Evolutionary conservation across 495 filamentous ascomycete species (phyloP).

Genomic region (Chaetomium cochliodes): DNA sequence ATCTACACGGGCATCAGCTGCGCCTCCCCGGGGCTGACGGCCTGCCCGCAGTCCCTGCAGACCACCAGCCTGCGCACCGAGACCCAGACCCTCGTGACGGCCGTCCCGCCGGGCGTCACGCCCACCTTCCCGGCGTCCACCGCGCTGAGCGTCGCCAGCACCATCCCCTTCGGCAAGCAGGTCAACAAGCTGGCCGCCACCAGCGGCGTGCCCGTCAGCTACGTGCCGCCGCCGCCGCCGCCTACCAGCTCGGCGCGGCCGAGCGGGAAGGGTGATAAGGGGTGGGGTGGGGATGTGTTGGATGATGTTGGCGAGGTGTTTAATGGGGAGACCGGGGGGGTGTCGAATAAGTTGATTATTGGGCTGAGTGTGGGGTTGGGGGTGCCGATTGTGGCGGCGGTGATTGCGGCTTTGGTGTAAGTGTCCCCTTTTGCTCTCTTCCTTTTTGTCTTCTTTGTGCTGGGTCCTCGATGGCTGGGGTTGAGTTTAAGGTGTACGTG

Average conservation of each 20-base stretch:
- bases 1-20: constrained; percentile 44
- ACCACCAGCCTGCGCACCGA: constrained; percentile 38
- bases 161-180: constrained; percentile 11
- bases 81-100: constrained; percentile 36
- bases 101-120: constrained; percentile 39
- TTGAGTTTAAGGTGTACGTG: background rate
- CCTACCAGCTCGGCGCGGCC: background rate
- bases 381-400: background rate
- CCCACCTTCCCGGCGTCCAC: constrained; percentile 41
- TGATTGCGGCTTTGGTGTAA: constrained; percentile 12
- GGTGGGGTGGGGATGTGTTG: background rate
- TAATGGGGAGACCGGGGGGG: constrained; percentile 2
- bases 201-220: constrained; percentile 9
- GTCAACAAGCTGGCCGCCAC: constrained; percentile 3
- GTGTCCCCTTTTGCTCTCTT: background rate
- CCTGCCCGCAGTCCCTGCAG: constrained; percentile 50
- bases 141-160: background rate
- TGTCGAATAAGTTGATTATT: constrained; percentile 19
- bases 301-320: constrained; percentile 8
- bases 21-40: constrained; percentile 40
- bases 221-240: constrained; percentile 17
- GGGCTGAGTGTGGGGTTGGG: constrained; percentile 19
- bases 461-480: too few species aligned
- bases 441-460: too few species aligned
- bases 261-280: background rate